Evolutionary conservation across 1,139 yeast genomes (phyloP), one percentile per base, ranked within the genome.

Genomic region (Debaryomyces nepalensis): DNA sequence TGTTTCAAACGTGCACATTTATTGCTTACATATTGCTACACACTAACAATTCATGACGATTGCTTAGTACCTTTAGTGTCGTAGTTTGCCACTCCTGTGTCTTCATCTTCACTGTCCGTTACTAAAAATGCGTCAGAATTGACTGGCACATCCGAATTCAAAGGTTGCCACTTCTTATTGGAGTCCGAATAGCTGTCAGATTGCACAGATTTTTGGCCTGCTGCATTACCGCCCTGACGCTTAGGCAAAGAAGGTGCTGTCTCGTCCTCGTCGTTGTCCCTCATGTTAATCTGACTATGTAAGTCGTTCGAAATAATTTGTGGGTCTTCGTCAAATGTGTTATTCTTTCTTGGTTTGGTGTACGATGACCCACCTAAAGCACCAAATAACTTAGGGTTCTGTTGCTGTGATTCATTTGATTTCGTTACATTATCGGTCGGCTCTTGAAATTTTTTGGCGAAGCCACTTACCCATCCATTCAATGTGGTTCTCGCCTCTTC

Each of bases 401-500:
- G 42, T 4, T 26, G 21, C 11, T 24, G 27, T 11, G 18, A 9
- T 14, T 45, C 42, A 40, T 45, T 26, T 26, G 39, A 27, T 43
- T 23, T 16, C 9, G 43, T 23, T 39, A 22, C 50, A 16, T 42
- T 48, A 37, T 59, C 68, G 8, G 26, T 22, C 5, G 35, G 40
- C 5, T 43, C 50, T 23, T 46, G 51, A 46, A 85, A 70, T 55
- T 77, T 79, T 68, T 81, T 82, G 34, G 84, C 78, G 46, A 89
- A 61, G 16, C 85, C 89, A 52, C 81, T 80, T 46, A 91, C 85
- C 95, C 97, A 90, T 19, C 82, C 79, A 50, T 87, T 84, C 45
- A 93, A 81, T 40, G 87, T 86, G 36, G 80, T 75, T 46, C 84
- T 80, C 1, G 98, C 93, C 55, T 90, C 97, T 57, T 84, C 91